These are phyloP conservation scores for Houttuynia cordata DNA, from an alignment of 164 flowering plant genomes.

Conservation along the genomic window DNA sequence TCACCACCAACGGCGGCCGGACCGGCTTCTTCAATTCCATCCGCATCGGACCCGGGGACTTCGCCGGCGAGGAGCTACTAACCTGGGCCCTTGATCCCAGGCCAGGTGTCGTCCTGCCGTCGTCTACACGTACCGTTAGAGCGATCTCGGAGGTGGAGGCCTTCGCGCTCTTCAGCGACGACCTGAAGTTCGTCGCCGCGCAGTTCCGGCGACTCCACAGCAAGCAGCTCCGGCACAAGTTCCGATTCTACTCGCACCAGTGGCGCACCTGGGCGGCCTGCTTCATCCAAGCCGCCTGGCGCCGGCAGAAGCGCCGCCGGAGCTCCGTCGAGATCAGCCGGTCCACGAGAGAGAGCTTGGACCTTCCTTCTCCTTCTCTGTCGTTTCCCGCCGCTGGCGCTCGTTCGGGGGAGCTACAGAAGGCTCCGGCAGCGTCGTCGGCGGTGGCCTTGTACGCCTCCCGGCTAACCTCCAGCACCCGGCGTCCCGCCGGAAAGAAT, in stretches of 20 bases:
- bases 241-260: constrained; percentile 81
- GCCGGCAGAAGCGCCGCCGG: constrained; percentile 43
- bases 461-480: constrained; percentile 27
- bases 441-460: constrained; percentile 27
- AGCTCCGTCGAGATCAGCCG: constrained; percentile 22
- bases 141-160: constrained; percentile 83
- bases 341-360: constrained; percentile 29
- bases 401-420: background rate
- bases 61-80: constrained; percentile 90
- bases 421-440: constrained; percentile 1
- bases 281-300: constrained; percentile 82
- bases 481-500: constrained; percentile 22
- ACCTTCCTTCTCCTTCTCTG: background rate
- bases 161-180: constrained; percentile 74
- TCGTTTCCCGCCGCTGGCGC: background rate
- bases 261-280: constrained; percentile 96
- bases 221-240: constrained; percentile 71
- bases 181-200: constrained; percentile 72
- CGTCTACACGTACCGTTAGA: constrained; percentile 77
- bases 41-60: constrained; percentile 72
- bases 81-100: constrained; percentile 93
- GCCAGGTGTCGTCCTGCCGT: constrained; percentile 50
- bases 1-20: constrained; percentile 87
- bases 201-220: constrained; percentile 79
- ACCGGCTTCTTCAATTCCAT: constrained; percentile 90